Base-by-base conservation (phyloP, 257 asterid species). In the Sherardia arvensis region DNA sequence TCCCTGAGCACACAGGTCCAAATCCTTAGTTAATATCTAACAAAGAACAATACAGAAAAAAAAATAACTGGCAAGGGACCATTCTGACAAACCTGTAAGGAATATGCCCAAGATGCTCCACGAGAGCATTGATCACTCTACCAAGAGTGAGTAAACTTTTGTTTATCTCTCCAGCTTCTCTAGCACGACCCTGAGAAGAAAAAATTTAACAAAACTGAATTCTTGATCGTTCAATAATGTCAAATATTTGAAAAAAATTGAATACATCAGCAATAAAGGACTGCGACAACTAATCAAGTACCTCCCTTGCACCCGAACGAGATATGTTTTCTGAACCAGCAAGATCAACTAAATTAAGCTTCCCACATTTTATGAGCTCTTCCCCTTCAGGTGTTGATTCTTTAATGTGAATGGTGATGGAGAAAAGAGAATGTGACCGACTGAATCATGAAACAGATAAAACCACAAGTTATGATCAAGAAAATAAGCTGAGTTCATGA, bases 271-370 rank as follows among this genome's bases (percentile, higher is more conserved):
- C 51, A 6, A 47, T 10, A 40, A 68, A 32, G 30, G 54, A 9
- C 47, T 11, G 14, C 14, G 2, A 20, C 23, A 20, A 64, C 49
- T 28, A 65, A 64, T 12, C 49, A 26, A 43, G 53, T 79, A 87
- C 97, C 97, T 90, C 97, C 69, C 92, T 81, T 28, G 97, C 97
- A 58, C 97, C 97, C 74, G 97, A 90, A 54, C 95, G 87, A 28
- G 95, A 90, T 53, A 90, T 87, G 73, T 90, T 90, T 66, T 90
- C 97, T 2, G 97, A 90, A 75, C 97, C 97, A 68, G 94, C 97
- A 74, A 90, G 79, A 72, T 90, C 97, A 43, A 90, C 97, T 79
- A 87, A 75, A 74, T 90, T 90, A 66, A 90, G 79, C 83, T 90
- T 90, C 66, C 97, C 97, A 62, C 95, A 83, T 76, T 90, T 90